A percentile compares a stretch with the other conserved stretches of the same genome.
phyloP scores from a whole-genome alignment of 108 stramenopile genomes.

The Skeletonema grethae region DNA sequence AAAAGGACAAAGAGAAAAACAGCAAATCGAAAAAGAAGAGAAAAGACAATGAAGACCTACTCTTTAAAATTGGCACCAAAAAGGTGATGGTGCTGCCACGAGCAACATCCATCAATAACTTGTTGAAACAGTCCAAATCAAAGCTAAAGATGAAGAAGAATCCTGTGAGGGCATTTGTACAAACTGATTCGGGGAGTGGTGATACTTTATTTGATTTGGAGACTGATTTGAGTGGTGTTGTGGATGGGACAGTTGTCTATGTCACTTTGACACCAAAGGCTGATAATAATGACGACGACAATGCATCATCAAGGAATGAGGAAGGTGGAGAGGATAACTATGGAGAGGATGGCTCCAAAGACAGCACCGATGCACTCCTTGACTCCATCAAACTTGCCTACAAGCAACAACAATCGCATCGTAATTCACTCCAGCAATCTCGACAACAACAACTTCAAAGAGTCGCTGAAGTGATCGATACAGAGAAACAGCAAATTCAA shows the following conservation, averaged over 20 bases:
- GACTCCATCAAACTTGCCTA: constrained; percentile 58
- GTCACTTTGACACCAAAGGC: constrained; percentile 31
- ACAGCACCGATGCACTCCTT: constrained; percentile 41
- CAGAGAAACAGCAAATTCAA: constrained; percentile 4
- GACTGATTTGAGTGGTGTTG: constrained; percentile 47
- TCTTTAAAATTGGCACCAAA: constrained; percentile 48
- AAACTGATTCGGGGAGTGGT: constrained; percentile 3
- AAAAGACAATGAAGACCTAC: neutral
- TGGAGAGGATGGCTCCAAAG: constrained; percentile 16
- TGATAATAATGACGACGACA: constrained; percentile 1
- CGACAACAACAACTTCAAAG: constrained; percentile 13
- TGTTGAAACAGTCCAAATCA: constrained; percentile 47
- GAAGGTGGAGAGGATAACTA: constrained; percentile 15
- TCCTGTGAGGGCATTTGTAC: constrained; percentile 47
- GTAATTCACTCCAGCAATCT: constrained; percentile 6
- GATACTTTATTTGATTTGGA: constrained; percentile 34
- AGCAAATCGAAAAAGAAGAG: constrained; percentile 26
- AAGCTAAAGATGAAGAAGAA: constrained; percentile 61
- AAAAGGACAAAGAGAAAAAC: constrained; percentile 24
- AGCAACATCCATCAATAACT: constrained; percentile 26
- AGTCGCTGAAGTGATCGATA: constrained; percentile 14
- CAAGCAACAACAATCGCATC: constrained; percentile 15
- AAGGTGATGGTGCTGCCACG: constrained; percentile 56
- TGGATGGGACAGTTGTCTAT: constrained; percentile 55
- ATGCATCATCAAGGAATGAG: constrained; percentile 11